Conservation (phyloP, 169 alveolate genomes). For the Amoebophrya sp. region DNA sequence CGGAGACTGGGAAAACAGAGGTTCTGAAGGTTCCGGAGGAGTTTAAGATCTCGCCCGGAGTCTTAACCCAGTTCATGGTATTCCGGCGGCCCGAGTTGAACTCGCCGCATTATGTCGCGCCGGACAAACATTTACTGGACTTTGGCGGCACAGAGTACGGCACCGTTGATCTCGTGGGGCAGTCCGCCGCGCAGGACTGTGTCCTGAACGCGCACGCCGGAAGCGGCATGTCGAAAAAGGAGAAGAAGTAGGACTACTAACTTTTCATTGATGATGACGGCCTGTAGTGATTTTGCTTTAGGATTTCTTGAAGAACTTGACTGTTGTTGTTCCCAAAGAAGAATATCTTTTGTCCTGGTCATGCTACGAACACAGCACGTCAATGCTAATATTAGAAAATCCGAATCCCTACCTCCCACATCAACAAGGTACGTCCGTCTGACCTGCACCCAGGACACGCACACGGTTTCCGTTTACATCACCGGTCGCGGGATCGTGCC, state of each 20-base stretch:
- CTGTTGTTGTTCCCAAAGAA: background rate
- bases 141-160: constrained; percentile 11
- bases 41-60: background rate
- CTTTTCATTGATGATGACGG: background rate
- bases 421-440: background rate
- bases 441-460: background rate
- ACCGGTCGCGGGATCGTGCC: background rate
- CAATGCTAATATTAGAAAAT: no score
- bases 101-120: background rate
- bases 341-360: background rate
- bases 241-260: background rate
- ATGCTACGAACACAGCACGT: no score
- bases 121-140: background rate
- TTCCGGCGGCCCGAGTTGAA: background rate
- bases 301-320: background rate
- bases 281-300: background rate
- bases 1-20: background rate
- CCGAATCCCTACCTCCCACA: no score
- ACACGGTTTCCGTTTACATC: background rate
- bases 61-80: background rate
- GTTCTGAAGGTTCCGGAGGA: background rate
- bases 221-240: background rate
- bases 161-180: background rate
- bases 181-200: background rate
- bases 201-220: constrained; percentile 2